phyloP scores from a whole-genome alignment of 2,329 filamentous ascomycete genomes.

The Cryoendolithus antarcticus region DNA sequence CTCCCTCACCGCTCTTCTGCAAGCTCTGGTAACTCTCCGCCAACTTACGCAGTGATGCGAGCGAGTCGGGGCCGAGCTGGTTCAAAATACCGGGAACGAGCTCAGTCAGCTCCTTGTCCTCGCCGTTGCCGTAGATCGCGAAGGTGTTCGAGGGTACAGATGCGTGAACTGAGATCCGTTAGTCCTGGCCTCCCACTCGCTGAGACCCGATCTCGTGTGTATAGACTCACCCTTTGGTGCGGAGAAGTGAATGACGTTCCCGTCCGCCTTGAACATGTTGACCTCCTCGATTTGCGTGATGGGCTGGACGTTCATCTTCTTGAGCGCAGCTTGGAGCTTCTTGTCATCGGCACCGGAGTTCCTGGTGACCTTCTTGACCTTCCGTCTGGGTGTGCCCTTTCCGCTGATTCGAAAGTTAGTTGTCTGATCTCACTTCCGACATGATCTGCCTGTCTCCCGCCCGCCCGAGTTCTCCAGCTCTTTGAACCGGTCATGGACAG shows the following conservation, averaged over 20 bases:
- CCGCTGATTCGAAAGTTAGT: constrained; percentile 43
- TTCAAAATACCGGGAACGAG: constrained; percentile 98
- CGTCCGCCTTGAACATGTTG: constrained; percentile 99
- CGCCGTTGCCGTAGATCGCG: constrained; percentile 95
- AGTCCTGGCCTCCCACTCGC: too few species aligned
- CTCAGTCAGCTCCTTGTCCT: constrained; percentile 99
- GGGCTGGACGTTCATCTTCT: constrained; percentile 99
- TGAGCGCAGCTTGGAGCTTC: constrained; percentile 93
- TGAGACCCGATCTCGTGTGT: too few species aligned
- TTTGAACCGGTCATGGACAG: not conserved
- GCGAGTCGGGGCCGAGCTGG: constrained; percentile 96
- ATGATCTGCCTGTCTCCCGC: not conserved
- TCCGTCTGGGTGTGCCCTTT: constrained; percentile 95
- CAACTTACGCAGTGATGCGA: constrained; percentile 93
- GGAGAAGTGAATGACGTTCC: constrained; percentile 99
- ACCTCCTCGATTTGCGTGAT: constrained; percentile 99
- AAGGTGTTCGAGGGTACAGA: constrained; percentile 98
- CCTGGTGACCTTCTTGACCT: constrained; percentile 96
- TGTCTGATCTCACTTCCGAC: too few species aligned
- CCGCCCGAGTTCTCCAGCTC: not conserved
- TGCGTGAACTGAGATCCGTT: constrained; percentile 80
- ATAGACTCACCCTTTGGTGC: constrained; percentile 75
- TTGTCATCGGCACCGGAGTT: constrained; percentile 93
- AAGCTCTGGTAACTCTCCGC: constrained; percentile 99
- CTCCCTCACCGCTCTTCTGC: constrained; percentile 81